Evolutionary conservation across 1,284 basidiomycete species (phyloP), one percentile per base, ranked within the genome.

Genomic region (Microbotryomycetes sp.): DNA sequence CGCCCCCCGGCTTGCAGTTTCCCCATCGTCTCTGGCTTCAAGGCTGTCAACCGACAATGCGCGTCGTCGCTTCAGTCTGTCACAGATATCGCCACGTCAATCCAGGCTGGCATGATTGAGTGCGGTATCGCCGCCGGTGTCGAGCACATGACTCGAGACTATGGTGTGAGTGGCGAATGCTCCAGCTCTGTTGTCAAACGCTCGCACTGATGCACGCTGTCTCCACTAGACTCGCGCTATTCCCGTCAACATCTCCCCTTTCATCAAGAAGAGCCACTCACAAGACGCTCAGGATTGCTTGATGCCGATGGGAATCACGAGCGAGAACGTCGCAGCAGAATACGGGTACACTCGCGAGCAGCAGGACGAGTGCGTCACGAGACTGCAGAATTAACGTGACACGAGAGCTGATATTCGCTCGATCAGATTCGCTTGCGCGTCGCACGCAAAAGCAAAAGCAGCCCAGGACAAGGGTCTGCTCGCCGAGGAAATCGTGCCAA

Each of bases 21-120:
- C 56, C 65, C 70, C 26, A 59, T 61, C 48, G 51, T 58, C n/a
- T 62, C 63, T 3, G 68, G 69, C 24, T 68, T 70, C 58, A 70
- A 70, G 56, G 73, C 74, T 3, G 73, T 75, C 65, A 76, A 76
- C 70, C 70, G 75, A 9, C 75, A 76, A 61, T 76, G 75, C 64
- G 73, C 75, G 3, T 73, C 72, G 27, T 73, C 71, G 30, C 65
- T 76, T 21, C 74, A 75, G 52, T 69, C 73, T n/a, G 70, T 76
- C 27, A 75, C 73, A 35, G 72, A 76, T 56, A 73, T 76, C 50
- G 75, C 75, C 26, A 68, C 71, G 27, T 68, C 70, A 21, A 76
- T 76, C 57, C 76, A 78, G 54, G 75, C 81, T 4, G 89, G 90
- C 1, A 85, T 91, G 77, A 92, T 94, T 68, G 87, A 93, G 75